Base-by-base conservation (phyloP, 1,139 yeast genomes). In the Suhomyces kunorum region DNA sequence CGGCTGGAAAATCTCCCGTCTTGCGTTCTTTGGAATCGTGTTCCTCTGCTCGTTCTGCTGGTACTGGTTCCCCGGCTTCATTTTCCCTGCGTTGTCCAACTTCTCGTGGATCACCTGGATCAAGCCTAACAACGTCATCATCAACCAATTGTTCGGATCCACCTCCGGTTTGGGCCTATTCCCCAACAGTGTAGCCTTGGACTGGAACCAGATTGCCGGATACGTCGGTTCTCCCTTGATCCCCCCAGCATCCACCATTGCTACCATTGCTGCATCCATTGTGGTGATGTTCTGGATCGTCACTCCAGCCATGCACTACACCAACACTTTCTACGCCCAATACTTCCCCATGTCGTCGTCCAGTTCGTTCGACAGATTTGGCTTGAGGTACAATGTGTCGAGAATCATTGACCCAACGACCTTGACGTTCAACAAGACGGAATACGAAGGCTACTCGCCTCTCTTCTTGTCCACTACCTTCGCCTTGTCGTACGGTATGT, bases 201-300 rank as follows among this genome's bases (percentile, higher is more conserved):
- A 64, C 52, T 70, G 75, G 75, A 69, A 67, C 50, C 76, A 70
- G 54, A 62, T 71, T 36, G 64, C 73, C 28, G 84, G 81, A 38
- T 78, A 76, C 59, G 63, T 78, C 45, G 80, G 82, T 12, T 76
- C 84, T 18, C 87, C 90, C 8, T 70, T 84, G 53, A 73, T 81
- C 49, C 84, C 87, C 7, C 89, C 90, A 22, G 78, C 81, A 36
- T 66, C 76, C 38, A 76, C 83, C 15, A 63, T 77, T 41, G 66
- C 73, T 26, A 80, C 83, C 49, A 70, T 77, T 45, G 64, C 74
- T 43, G 35, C 38, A 25, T 58, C 56, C 17, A 48, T 58, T 39
- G 61, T 54, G 28, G 35, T 64, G 13, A 64, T 71, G 43, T 70
- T 66, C 61, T 69, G 75, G 76, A 56, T 63, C 32, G 48, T 67